These are phyloP conservation scores for Batkoa obscura DNA, from an alignment of 371 early-diverging fungal genomes.

Conservation along the genomic window DNA sequence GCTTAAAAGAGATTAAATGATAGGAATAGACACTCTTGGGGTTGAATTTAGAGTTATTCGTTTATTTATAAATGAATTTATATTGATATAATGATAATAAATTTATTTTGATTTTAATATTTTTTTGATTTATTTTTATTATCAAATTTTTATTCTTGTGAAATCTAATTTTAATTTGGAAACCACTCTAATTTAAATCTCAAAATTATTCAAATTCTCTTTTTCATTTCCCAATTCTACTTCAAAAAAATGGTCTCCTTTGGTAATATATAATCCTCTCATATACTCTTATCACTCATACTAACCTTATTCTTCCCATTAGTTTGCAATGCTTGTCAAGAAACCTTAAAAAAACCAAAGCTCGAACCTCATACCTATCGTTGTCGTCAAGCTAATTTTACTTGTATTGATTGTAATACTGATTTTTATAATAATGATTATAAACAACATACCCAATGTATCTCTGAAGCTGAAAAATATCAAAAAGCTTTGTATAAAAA, in stretches of 20 bases:
- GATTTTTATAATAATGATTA: constrained; percentile 63
- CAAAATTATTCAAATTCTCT: too few species aligned
- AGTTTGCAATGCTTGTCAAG: constrained; percentile 74
- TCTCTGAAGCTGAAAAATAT: constrained; percentile 82
- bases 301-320: constrained; percentile 17
- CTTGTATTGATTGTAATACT: constrained; percentile 79
- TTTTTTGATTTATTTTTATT: not conserved
- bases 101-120: too few species aligned
- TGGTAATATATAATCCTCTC: too few species aligned
- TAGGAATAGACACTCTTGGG: too few species aligned
- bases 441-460: constrained; percentile 65
- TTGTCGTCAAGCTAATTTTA: constrained; percentile 63
- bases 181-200: not conserved
- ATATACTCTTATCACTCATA: too few species aligned
- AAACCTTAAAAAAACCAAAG: constrained; percentile 82
- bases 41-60: too few species aligned
- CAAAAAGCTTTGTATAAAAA: constrained; percentile 41
- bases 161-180: not conserved
- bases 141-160: not conserved
- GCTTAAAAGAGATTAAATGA: too few species aligned
- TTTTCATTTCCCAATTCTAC: too few species aligned
- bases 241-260: constrained; percentile 1
- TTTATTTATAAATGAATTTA: too few species aligned
- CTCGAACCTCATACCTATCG: constrained; percentile 57
- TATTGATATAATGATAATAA: too few species aligned